phyloP scores from a whole-genome alignment of 345 rosid genomes.

The Dipteronia dyeriana region DNA sequence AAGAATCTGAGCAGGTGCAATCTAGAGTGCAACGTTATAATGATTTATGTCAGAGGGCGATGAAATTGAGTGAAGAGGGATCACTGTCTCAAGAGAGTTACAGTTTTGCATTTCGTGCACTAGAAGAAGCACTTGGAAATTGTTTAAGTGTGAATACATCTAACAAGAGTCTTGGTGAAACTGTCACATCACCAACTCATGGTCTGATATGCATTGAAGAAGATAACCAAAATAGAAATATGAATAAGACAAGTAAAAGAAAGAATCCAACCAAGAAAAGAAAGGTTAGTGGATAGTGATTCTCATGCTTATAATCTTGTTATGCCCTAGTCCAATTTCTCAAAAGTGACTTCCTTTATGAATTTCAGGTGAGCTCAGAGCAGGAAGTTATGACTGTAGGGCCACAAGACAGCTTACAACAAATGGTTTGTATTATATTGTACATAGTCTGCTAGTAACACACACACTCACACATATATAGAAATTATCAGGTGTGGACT shows the following conservation, averaged over 20 bases:
- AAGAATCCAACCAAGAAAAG: constrained; percentile 57
- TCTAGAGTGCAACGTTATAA: constrained; percentile 56
- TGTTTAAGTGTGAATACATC: constrained; percentile 45
- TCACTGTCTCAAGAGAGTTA: constrained; percentile 56
- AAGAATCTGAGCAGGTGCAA: constrained; percentile 45
- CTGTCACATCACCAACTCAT: constrained; percentile 42
- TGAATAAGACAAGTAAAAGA: constrained; percentile 50
- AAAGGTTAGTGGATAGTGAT: constrained; percentile 36
- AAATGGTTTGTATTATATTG: constrained; percentile 45
- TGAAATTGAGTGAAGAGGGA: constrained; percentile 57
- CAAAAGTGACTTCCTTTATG: constrained; percentile 8
- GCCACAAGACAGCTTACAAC: constrained; percentile 55
- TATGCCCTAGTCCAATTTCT: not conserved
- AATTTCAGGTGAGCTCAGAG: constrained; percentile 47
- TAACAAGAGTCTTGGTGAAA: constrained; percentile 42
- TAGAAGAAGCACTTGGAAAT: constrained; percentile 47
- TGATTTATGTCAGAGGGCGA: constrained; percentile 47
- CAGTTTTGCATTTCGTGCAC: constrained; percentile 39
- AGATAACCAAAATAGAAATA: constrained; percentile 41
- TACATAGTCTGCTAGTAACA: not conserved
- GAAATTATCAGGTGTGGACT: not conserved
- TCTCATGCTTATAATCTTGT: constrained; percentile 2
- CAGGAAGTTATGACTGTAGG: constrained; percentile 42
- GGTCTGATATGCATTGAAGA: constrained; percentile 50
- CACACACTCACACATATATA: not conserved